A percentile compares a stretch with the other conserved stretches of the same genome.
phyloP scores from a whole-genome alignment of 2,329 filamentous ascomycete genomes.

The Cladobotryum mycophilum region DNA sequence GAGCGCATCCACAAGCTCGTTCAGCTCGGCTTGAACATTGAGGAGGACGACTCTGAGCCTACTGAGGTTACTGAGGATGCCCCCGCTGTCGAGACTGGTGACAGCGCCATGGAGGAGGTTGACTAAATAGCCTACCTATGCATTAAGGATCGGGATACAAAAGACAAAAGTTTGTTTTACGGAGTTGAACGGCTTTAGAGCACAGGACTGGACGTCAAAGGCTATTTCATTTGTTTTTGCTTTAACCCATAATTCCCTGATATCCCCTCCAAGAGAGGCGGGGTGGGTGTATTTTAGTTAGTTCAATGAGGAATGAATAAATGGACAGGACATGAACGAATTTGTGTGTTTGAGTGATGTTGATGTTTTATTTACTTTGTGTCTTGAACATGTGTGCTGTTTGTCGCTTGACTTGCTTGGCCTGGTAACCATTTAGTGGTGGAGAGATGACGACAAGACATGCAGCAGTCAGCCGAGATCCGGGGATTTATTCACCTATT shows the following conservation, averaged over 20 bases:
- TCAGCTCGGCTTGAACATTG: constrained; percentile 93
- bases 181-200: constrained; percentile 37
- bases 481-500: too few species aligned
- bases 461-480: too few species aligned
- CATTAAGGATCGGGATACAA: constrained; percentile 30
- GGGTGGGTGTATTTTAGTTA: constrained; percentile 36
- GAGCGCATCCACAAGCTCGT: constrained; percentile 99
- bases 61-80: constrained; percentile 56
- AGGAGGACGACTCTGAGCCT: constrained; percentile 75
- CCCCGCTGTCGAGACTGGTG: constrained; percentile 56
- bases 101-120: constrained; percentile 99
- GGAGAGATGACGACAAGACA: too few species aligned
- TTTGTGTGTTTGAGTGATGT: neutral
- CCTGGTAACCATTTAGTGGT: too few species aligned
- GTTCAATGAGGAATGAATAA: constrained; percentile 30
- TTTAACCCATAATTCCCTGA: constrained; percentile 30
- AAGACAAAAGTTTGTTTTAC: constrained; percentile 33
- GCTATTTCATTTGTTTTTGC: constrained; percentile 18
- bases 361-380: too few species aligned
- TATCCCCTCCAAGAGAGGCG: constrained; percentile 15
- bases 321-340: constrained; percentile 12
- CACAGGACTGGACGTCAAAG: constrained; percentile 25
- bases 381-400: too few species aligned
- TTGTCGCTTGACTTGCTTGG: too few species aligned
- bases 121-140: constrained; percentile 57